Conservation (phyloP, 441 rosid species). For the Gossypium schwendimanii region DNA sequence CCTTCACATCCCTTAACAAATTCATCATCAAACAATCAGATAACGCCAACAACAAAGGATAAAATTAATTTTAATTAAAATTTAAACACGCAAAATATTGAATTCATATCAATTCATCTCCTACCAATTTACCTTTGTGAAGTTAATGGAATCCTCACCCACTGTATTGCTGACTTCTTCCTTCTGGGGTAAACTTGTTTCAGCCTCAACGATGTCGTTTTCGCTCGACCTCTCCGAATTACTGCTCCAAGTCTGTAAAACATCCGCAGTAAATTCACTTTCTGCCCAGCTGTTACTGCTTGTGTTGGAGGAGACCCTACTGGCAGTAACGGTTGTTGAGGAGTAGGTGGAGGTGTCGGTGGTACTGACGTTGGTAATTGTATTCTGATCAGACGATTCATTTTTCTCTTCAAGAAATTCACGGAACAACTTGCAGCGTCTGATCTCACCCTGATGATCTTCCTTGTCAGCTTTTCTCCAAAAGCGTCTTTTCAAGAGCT, state of each 20-base stretch:
- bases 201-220: constrained; percentile 21
- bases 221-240: constrained; percentile 14
- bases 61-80: not conserved
- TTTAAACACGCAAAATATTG: not conserved
- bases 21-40: constrained; percentile 1
- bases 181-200: constrained; percentile 14
- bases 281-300: constrained; percentile 30
- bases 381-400: constrained; percentile 29
- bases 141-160: constrained; percentile 29
- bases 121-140: not conserved
- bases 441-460: constrained; percentile 20
- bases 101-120: not conserved
- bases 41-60: not conserved
- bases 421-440: constrained; percentile 30
- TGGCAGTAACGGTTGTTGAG: constrained; percentile 7
- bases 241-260: constrained; percentile 18
- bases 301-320: constrained; percentile 24
- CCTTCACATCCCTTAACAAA: not conserved
- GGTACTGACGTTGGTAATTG: constrained; percentile 1
- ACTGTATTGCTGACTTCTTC: constrained; percentile 25
- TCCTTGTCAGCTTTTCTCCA: constrained; percentile 30
- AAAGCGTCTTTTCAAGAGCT: constrained; percentile 32
- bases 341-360: not conserved
- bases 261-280: constrained; percentile 32
- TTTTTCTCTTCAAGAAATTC: constrained; percentile 37